Percentiles rank a stretch among this genome's conserved stretches.
phyloP scores from a whole-genome alignment of 169 alveolate species.

The Eimeria necatrix region DNA sequence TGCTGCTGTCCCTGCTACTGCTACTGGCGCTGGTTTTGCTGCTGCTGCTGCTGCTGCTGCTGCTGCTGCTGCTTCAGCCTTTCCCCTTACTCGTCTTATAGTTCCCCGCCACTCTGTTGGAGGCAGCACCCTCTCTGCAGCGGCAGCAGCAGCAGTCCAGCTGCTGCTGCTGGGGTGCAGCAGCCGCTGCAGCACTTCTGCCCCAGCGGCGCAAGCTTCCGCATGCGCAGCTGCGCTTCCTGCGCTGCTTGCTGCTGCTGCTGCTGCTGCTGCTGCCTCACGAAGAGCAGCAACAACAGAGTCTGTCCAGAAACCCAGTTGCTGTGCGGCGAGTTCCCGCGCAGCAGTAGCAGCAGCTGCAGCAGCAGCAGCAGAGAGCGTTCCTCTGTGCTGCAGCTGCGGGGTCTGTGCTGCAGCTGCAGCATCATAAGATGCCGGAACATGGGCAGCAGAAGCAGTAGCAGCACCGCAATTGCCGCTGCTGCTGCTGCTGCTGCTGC shows the following conservation, averaged over 20 bases:
- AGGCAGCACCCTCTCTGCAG: not conserved
- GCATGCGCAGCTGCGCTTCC: not conserved
- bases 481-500: constrained; percentile 36
- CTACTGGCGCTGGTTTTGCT: not conserved
- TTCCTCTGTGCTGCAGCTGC: not conserved
- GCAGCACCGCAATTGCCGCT: not conserved
- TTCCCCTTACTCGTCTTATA: not conserved
- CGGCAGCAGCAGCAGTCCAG: constrained; percentile 27
- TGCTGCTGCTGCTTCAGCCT: not conserved
- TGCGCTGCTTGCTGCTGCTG: constrained; percentile 5
- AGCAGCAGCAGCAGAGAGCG: not conserved
- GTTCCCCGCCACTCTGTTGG: constrained; percentile 19
- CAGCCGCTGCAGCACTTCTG: constrained; percentile 11
- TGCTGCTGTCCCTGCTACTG: not conserved
- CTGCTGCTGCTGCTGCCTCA: constrained; percentile 7
- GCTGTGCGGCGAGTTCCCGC: constrained; percentile 15
- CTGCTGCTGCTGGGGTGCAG: constrained; percentile 21
- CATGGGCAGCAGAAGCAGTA: not conserved
- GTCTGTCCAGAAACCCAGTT: constrained; percentile 30
- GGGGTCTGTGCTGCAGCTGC: constrained; percentile 20
- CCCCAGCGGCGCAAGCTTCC: constrained; percentile 40
- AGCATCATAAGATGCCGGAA: not conserved
- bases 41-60: constrained; percentile 4
- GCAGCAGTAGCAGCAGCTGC: constrained; percentile 37
- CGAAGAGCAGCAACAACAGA: not conserved